These are phyloP conservation scores for Tulasnella sp. DNA, from an alignment of 768 basidiomycete species.

Conservation along the genomic window DNA sequence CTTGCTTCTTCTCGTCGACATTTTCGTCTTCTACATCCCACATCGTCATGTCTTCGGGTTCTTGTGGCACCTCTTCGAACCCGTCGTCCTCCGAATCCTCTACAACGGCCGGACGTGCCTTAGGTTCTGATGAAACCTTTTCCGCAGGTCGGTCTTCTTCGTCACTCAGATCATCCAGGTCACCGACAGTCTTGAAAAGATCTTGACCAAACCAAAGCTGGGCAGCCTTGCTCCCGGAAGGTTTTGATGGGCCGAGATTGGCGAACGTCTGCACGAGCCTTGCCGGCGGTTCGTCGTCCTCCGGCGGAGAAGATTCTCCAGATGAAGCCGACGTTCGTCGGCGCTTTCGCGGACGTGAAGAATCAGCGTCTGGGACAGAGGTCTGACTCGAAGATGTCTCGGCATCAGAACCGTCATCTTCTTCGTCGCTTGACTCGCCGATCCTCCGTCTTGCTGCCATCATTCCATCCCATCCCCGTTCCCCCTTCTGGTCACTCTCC, in stretches of 20 bases:
- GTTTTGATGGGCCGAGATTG: constrained; percentile 34
- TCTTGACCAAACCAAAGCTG: constrained; percentile 96
- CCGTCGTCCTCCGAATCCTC: constrained; percentile 40
- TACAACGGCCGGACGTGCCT: constrained; percentile 12
- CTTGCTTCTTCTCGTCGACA: constrained; percentile 53
- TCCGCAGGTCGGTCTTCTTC: constrained; percentile 27
- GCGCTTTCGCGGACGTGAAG: neutral
- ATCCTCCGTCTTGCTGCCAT: constrained; percentile 4
- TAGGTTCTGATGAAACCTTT: constrained; percentile 18
- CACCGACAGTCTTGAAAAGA: constrained; percentile 52
- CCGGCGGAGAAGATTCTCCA: neutral
- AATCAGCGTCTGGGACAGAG: neutral
- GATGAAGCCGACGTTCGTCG: neutral
- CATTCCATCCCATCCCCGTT: constrained; percentile 63
- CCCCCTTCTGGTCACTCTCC: constrained; percentile 22
- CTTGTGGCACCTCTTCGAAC: constrained; percentile 66
- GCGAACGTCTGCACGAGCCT: neutral
- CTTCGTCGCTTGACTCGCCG: neutral
- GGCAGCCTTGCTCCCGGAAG: constrained; percentile 42
- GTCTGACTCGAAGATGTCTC: neutral
- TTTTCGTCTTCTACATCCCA: constrained; percentile 79
- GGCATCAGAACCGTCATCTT: neutral
- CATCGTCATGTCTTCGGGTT: constrained; percentile 49
- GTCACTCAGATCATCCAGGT: constrained; percentile 27
- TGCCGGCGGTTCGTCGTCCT: neutral